Conservation (phyloP, 371 early-diverging fungal species). For the Lichtheimia ramosa region DNA sequence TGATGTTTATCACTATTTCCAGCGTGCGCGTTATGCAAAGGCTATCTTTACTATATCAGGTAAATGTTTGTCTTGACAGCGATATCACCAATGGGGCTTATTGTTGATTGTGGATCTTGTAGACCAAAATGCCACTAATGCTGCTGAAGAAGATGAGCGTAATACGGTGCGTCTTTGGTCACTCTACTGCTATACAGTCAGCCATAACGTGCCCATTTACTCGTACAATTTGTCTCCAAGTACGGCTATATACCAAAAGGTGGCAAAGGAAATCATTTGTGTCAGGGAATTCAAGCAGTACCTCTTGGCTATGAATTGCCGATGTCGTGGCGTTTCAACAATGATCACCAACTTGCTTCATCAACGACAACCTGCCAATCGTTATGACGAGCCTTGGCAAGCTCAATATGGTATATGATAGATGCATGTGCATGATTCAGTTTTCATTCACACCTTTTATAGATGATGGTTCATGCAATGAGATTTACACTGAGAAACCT, state of each 20-base stretch:
- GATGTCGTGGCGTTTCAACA: constrained; percentile 69
- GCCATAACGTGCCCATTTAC: constrained; percentile 59
- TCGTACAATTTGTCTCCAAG: constrained; percentile 70
- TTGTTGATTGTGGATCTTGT: not conserved
- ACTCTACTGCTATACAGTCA: constrained; percentile 52
- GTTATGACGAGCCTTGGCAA: constrained; percentile 71
- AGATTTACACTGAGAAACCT: constrained; percentile 59
- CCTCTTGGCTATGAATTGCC: constrained; percentile 65
- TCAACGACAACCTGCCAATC: constrained; percentile 56
- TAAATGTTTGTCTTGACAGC: constrained; percentile 4
- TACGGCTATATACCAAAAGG: constrained; percentile 65
- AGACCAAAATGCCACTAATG: constrained; percentile 47
- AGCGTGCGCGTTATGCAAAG: constrained; percentile 42
- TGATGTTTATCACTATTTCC: constrained; percentile 6
- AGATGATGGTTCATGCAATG: constrained; percentile 73
- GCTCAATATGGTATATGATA: constrained; percentile 64
- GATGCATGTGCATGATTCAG: not conserved
- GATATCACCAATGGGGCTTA: not conserved
- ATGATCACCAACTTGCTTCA: constrained; percentile 71
- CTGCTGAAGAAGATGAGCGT: constrained; percentile 56
- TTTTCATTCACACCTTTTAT: not conserved
- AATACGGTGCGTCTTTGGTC: constrained; percentile 69
- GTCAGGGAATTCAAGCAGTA: constrained; percentile 74
- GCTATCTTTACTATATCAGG: constrained; percentile 57
- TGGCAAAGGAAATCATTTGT: constrained; percentile 68